A percentile compares a stretch with the other conserved stretches of the same genome.
These are phyloP conservation scores for Mycosphaerella sp. DNA, from an alignment of 2,329 filamentous ascomycete species.

Conservation along the genomic window DNA sequence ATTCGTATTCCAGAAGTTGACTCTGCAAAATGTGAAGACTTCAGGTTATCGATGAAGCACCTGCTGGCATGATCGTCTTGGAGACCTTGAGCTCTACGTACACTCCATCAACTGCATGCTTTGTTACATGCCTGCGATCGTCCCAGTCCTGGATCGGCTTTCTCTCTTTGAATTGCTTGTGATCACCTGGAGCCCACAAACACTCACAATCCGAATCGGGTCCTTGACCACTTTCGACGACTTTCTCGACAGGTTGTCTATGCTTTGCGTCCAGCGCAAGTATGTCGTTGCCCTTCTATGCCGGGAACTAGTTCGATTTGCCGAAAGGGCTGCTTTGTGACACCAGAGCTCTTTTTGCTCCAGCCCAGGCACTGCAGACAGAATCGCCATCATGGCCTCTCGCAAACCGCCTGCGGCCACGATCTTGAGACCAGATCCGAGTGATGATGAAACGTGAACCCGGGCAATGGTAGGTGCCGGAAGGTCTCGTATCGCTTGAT, in stretches of 20 bases:
- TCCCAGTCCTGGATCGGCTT: constrained; percentile 27
- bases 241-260: constrained; percentile 36
- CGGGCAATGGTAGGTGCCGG: constrained; percentile 36
- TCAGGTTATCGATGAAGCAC: too few relatives aligned
- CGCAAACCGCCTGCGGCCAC: constrained; percentile 36
- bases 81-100: constrained; percentile 22
- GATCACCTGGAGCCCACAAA: constrained; percentile 31
- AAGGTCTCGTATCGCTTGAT: constrained; percentile 32
- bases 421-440: constrained; percentile 37
- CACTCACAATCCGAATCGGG: constrained; percentile 30
- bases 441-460: constrained; percentile 33
- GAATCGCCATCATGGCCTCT: constrained; percentile 30
- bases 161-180: constrained; percentile 33
- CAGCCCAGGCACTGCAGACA: constrained; percentile 39
- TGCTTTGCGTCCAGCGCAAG: constrained; percentile 28
- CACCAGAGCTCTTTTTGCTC: constrained; percentile 35
- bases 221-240: constrained; percentile 26
- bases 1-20: too few relatives aligned
- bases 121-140: constrained; percentile 19
- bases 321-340: constrained; percentile 38
- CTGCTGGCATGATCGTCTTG: constrained; percentile 17
- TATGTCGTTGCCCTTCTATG: constrained; percentile 36
- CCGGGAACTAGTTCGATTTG: constrained; percentile 30
- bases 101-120: constrained; percentile 25
- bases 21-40: too few relatives aligned